Evolutionary conservation across 352 stramenopile species (phyloP), one percentile per base, ranked within the genome.

Genomic region (Pythium guiyangense): DNA sequence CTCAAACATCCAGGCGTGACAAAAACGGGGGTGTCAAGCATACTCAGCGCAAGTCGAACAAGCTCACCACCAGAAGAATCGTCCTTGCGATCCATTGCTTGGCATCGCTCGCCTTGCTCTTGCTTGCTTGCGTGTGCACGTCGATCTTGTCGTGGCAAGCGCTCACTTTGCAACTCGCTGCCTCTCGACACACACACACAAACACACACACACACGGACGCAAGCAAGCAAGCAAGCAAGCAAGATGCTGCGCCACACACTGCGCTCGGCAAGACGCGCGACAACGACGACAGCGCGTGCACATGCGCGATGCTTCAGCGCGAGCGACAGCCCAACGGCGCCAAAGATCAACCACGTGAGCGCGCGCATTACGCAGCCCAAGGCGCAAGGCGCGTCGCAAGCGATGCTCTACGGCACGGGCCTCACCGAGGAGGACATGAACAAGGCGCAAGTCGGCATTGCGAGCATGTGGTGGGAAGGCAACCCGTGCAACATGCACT

Each of bases 401-500:
- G 96, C 97, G 49, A 99, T 99, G 96, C 83, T 99, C 35, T 99
- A 98, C 77, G 96, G 92, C 58, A 99, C 96, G 20, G 97, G 96
- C 45, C 75, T 98, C 57, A 82, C 84, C 3, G 91, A 98, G 60
- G 90, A 94, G 46, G 92, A 98, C 71, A 98, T 99, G 90, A 74
- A 88, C 68, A 94, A 94, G 67, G 69, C 85, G 8, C 90, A 97
- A 66, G 92, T 99, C 4, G 97, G 97, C 45, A 97, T 99, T 57
- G 96, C 91, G 49, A 96, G 80, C 65, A 96, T 99, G 69, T 99
- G 96, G 96, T 99, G 97, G 79, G 96, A 99, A 63, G 97, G 97
- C 47, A 99, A 99, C 71, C 96, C 97, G 49, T 99, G 97, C 79
- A 99, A 99, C 82, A 99, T 99, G 97, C 96, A 99, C 71, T 72